Evolutionary conservation across 2,329 filamentous ascomycete genomes (phyloP).

Genomic region (Hymenoscyphus fructigenus): DNA sequence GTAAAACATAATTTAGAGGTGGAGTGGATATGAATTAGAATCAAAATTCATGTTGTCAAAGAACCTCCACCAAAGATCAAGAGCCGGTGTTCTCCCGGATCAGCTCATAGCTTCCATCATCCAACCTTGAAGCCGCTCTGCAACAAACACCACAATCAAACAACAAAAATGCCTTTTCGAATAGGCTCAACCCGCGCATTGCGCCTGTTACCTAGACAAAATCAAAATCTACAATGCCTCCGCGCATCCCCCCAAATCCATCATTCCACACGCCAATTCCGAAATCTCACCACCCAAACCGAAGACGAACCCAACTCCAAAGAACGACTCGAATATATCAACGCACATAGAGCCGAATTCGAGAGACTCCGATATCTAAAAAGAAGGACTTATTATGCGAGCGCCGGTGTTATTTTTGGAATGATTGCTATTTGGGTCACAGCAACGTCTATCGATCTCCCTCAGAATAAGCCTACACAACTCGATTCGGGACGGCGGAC

Average conservation of each 20-base stretch:
- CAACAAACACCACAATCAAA: constrained; percentile 3
- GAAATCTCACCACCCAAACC: constrained; percentile 12
- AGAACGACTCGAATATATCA: constrained; percentile 28
- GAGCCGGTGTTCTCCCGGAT: neutral
- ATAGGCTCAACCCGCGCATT: constrained; percentile 17
- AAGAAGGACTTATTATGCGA: constrained; percentile 33
- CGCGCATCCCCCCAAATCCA: constrained; percentile 1
- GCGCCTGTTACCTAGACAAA: constrained; percentile 10
- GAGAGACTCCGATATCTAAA: constrained; percentile 32
- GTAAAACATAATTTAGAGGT: no score
- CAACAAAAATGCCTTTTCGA: constrained; percentile 28
- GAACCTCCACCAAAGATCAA: neutral
- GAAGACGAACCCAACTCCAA: constrained; percentile 4
- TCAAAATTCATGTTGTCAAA: no score
- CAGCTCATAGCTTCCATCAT: neutral
- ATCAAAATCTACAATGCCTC: constrained; percentile 12
- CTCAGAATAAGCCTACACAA: constrained; percentile 15
- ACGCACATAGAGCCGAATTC: constrained; percentile 32
- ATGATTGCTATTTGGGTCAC: constrained; percentile 37
- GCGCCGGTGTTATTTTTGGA: constrained; percentile 29
- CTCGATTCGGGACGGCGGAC: constrained; percentile 20
- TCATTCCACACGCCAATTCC: constrained; percentile 13
- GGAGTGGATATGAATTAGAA: no score
- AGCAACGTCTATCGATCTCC: constrained; percentile 32
- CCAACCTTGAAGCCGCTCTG: neutral